Evolutionary conservation across 306 rosid species (phyloP).

Genomic region (Cicer arietinum): DNA sequence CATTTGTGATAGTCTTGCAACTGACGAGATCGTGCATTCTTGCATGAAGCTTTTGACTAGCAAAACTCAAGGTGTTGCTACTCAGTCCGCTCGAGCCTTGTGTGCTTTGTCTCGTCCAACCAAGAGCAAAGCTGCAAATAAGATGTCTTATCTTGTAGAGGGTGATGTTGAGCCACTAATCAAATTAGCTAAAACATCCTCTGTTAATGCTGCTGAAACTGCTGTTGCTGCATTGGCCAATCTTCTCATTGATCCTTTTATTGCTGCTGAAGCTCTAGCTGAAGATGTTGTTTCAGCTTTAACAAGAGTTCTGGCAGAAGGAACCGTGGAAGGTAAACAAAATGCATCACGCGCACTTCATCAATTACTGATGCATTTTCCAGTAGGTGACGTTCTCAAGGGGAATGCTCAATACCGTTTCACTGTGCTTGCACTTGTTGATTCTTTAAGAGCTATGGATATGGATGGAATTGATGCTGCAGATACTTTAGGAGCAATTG

Average conservation of each 20-base stretch:
- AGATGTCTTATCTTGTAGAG: slow-evolving; percentile 72
- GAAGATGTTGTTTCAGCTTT: slow-evolving; percentile 89
- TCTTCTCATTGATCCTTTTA: slow-evolving; percentile 79
- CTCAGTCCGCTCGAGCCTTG: slow-evolving; percentile 92
- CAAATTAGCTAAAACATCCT: slow-evolving; percentile 89
- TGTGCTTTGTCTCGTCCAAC: slow-evolving; percentile 86
- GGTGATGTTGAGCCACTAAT: slow-evolving; percentile 88
- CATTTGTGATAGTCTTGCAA: slow-evolving; percentile 86
- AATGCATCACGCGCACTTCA: slow-evolving; percentile 90
- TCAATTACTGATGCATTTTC: slow-evolving; percentile 85
- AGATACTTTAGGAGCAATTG: slow-evolving; percentile 82
- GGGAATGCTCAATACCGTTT: slow-evolving; percentile 76
- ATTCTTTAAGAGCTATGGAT: slow-evolving; percentile 68
- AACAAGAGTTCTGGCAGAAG: slow-evolving; percentile 82
- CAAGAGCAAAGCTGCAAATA: slow-evolving; percentile 64
- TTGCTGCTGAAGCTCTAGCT: slow-evolving; percentile 79
- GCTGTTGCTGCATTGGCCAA: slow-evolving; percentile 97
- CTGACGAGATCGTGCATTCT: slow-evolving; percentile 85
- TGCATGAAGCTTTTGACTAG: slow-evolving; percentile 93
- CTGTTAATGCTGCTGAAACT: slow-evolving; percentile 84
- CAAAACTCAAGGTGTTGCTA: slow-evolving; percentile 85
- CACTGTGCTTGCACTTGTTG: slow-evolving; percentile 79
- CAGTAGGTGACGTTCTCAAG: slow-evolving; percentile 70
- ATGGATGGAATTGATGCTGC: slow-evolving; percentile 69
- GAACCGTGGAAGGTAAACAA: slow-evolving; percentile 80